Percentiles rank a stretch among this genome's conserved stretches.
phyloP scores from a whole-genome alignment of 129 eudicot genomes.

The Rutidosis leptorrhynchoides region DNA sequence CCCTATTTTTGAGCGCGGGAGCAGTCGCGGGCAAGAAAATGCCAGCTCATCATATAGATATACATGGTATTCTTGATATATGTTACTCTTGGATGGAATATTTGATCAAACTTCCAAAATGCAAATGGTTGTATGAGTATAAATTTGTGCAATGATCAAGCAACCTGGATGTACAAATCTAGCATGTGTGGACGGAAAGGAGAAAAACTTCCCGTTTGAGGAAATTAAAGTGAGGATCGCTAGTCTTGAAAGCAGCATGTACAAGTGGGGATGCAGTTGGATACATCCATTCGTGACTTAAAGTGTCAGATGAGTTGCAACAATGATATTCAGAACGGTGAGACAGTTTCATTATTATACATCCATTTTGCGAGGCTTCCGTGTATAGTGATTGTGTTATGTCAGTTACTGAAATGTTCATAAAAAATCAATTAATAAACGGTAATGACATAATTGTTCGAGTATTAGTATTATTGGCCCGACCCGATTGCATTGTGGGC shows the following conservation, averaged over 20 bases:
- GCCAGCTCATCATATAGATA: constrained; percentile 6
- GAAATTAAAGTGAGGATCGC: not conserved
- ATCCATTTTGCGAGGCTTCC: constrained; percentile 5
- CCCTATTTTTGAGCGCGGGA: constrained; percentile 48
- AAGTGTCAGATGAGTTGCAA: not conserved
- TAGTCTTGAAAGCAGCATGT: constrained; percentile 10
- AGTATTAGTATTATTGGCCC: too few species aligned
- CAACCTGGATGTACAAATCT: constrained; percentile 23
- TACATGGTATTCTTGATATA: constrained; percentile 27
- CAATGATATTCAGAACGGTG: not conserved
- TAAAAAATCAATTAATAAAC: too few species aligned
- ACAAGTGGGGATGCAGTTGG: constrained; percentile 7
- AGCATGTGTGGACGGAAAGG: too few species aligned
- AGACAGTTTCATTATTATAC: not conserved
- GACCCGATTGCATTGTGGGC: too few species aligned
- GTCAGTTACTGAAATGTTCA: not conserved
- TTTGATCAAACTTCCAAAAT: not conserved
- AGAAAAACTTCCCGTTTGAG: too few species aligned
- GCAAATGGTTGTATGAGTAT: constrained; percentile 25
- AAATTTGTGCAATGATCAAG: constrained; percentile 35
- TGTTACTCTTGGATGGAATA: not conserved
- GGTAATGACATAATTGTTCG: too few species aligned
- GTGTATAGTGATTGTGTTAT: constrained; percentile 27
- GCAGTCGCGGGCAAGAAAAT: constrained; percentile 44
- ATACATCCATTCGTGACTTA: not conserved